phyloP scores from a whole-genome alignment of 1,284 basidiomycete species.

The Moesziomyces parantarcticus region DNA sequence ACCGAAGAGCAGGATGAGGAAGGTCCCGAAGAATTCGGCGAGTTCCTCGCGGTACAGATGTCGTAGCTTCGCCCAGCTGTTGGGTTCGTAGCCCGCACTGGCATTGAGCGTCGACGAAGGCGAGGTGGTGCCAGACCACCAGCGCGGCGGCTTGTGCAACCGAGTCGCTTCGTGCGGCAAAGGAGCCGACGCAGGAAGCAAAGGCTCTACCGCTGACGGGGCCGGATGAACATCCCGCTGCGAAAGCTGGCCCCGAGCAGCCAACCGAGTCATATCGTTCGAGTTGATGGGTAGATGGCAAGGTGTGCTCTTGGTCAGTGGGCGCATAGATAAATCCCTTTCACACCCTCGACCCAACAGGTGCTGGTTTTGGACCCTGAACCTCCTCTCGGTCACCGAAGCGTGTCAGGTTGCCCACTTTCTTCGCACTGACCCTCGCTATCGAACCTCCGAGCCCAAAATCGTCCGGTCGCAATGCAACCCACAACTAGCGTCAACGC shows the following conservation, averaged over 20 bases:
- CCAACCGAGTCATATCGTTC: conserved; percentile 19
- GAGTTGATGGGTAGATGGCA: neutral
- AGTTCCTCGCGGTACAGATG: conserved; percentile 52
- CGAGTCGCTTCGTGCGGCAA: conserved; percentile 25
- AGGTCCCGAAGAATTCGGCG: conserved; percentile 56
- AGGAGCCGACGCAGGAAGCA: conserved; percentile 35
- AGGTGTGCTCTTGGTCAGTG: too few species aligned
- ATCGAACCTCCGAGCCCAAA: neutral
- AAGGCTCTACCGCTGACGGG: conserved; percentile 11
- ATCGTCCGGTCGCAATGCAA: neutral
- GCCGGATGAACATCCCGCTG: conserved; percentile 35
- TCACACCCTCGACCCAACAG: neutral
- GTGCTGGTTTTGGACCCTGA: neutral
- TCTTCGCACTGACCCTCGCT: neutral
- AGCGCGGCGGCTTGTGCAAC: conserved; percentile 48
- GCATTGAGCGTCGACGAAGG: neutral
- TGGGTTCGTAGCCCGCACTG: conserved; percentile 11
- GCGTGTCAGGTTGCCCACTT: neutral
- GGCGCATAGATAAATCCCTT: neutral
- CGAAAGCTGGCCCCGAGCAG: conserved; percentile 10
- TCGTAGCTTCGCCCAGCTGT: conserved; percentile 41
- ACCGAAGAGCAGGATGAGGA: conserved; percentile 61
- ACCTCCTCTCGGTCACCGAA: too few species aligned
- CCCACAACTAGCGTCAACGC: too few species aligned
- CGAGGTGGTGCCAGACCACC: conserved; percentile 12